phyloP scores from a whole-genome alignment of 2,329 filamentous ascomycete species.

The Phyllosticta citriasiana region DNA sequence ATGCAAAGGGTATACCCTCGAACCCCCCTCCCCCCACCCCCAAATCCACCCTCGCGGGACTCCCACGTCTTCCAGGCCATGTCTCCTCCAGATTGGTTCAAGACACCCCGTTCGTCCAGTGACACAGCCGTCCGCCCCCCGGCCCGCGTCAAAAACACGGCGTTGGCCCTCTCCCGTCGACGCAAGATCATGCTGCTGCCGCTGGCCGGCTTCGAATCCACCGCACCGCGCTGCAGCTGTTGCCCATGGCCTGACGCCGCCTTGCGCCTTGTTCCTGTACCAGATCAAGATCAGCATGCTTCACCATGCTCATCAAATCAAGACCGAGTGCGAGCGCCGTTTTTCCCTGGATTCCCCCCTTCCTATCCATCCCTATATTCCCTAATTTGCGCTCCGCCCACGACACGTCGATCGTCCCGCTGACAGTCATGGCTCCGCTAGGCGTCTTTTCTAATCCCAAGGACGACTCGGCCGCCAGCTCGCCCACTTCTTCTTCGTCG shows the following conservation, averaged over 20 bases:
- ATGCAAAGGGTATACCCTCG: constrained; percentile 5
- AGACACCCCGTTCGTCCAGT: constrained; percentile 23
- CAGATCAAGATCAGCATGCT: not conserved
- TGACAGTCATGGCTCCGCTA: constrained; percentile 30
- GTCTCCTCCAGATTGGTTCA: constrained; percentile 16
- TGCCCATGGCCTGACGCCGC: constrained; percentile 12
- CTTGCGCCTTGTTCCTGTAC: not conserved
- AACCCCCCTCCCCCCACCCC: not conserved
- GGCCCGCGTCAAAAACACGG: constrained; percentile 3
- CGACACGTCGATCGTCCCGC: constrained; percentile 13
- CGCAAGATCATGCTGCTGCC: constrained; percentile 12
- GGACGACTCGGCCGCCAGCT: not conserved
- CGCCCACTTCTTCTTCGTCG: not conserved
- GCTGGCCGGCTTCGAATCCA: constrained; percentile 24
- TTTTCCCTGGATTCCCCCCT: constrained; percentile 2
- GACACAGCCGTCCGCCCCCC: constrained; percentile 18
- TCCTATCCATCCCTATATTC: constrained; percentile 5
- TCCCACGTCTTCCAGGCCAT: constrained; percentile 4
- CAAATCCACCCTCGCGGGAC: not conserved
- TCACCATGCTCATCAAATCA: not conserved
- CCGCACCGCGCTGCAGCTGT: constrained; percentile 15
- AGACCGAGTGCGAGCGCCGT: constrained; percentile 1
- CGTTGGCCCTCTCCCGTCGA: constrained; percentile 1
- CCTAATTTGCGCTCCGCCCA: not conserved
- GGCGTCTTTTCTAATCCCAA: constrained; percentile 27